phyloP scores from a whole-genome alignment of 345 rosid genomes.

The Durio zibethinus region DNA sequence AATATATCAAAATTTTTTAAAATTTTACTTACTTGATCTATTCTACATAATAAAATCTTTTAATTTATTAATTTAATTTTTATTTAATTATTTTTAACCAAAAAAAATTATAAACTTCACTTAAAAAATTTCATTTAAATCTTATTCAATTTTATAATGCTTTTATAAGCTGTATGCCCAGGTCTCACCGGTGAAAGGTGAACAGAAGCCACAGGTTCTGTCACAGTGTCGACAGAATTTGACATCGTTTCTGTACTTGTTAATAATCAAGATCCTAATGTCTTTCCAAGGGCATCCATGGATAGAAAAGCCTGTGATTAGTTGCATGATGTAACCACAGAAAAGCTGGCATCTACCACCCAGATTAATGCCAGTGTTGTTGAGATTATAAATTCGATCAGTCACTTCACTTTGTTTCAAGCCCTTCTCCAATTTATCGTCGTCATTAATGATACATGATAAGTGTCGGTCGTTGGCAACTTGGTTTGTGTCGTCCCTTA shows the following conservation, averaged over 20 bases:
- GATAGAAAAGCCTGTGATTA: background rate
- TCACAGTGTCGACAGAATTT: background rate
- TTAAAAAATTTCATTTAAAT: no score
- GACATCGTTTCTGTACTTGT: background rate
- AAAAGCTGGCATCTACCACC: slow-evolving; percentile 3
- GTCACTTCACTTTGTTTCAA: slow-evolving; percentile 1
- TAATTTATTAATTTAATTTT: no score
- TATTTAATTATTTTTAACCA: no score
- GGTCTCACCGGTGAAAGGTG: background rate
- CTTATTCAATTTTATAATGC: background rate
- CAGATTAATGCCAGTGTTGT: background rate
- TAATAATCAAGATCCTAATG: background rate
- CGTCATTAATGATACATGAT: background rate
- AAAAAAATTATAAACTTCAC: no score
- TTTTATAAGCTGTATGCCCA: background rate
- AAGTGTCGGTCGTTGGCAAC: background rate
- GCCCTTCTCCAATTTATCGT: background rate
- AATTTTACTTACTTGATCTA: no score
- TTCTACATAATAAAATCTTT: no score
- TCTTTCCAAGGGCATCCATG: background rate
- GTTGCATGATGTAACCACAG: background rate
- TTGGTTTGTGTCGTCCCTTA: background rate
- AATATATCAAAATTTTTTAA: no score
- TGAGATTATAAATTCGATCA: background rate
- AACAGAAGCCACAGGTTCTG: background rate